Conservation (phyloP, 192 early-diverging fungal species). For the Coemansia sp. region DNA sequence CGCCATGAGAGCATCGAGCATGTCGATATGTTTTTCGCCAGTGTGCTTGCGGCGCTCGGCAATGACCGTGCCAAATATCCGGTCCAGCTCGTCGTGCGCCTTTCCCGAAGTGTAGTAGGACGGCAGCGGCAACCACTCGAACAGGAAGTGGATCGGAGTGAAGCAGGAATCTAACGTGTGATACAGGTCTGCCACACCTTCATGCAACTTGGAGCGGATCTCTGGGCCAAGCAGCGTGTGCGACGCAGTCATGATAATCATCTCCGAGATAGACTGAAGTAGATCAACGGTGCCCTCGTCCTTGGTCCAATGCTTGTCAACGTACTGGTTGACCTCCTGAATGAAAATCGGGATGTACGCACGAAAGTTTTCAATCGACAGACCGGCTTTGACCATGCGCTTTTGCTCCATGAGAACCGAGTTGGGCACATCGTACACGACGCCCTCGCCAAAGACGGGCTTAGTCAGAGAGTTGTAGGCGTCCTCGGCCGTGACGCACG, state of each 20-base stretch:
- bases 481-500: conserved; percentile 86
- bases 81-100: conserved; percentile 84
- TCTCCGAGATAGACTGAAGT: conserved; percentile 80
- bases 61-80: conserved; percentile 81
- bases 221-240: conserved; percentile 94
- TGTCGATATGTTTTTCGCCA: conserved; percentile 68
- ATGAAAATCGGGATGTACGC: conserved; percentile 86
- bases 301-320: conserved; percentile 66
- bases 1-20: conserved; percentile 84
- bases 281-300: conserved; percentile 65
- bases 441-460: conserved; percentile 92
- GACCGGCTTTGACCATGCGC: conserved; percentile 94
- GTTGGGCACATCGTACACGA: conserved; percentile 97
- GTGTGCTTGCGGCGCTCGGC: conserved; percentile 67
- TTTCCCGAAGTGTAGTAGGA: conserved; percentile 83
- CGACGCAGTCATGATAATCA: conserved; percentile 94
- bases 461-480: conserved; percentile 93
- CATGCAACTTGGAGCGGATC: conserved; percentile 83
- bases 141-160: conserved; percentile 93
- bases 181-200: conserved; percentile 86
- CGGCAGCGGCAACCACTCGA: conserved; percentile 89
- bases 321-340: conserved; percentile 80
- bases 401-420: conserved; percentile 98
- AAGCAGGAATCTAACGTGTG: conserved; percentile 94
- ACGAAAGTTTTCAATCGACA: conserved; percentile 86